Percentiles rank a stretch among this genome's conserved stretches.
phyloP scores from a whole-genome alignment of 2,329 filamentous ascomycete genomes.

The Ophiostoma triangulosporum region DNA sequence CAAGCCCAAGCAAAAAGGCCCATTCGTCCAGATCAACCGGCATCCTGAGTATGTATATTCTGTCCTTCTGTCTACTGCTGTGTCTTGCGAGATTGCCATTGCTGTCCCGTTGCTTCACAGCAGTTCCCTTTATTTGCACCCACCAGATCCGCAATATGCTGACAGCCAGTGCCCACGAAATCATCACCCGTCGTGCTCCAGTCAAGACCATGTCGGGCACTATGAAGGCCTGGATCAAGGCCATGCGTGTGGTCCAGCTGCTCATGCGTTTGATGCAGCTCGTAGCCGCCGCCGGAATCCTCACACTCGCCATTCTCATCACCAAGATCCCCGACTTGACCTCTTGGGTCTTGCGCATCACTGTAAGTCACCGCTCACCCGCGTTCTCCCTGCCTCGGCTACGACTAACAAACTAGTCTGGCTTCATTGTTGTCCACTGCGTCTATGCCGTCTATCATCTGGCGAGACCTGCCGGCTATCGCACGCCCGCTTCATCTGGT shows the following conservation, averaged over 20 bases:
- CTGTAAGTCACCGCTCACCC: constrained; percentile 38
- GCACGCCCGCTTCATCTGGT: constrained; percentile 66
- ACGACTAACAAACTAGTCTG: constrained; percentile 40
- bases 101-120: background rate
- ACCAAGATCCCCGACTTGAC: constrained; percentile 49
- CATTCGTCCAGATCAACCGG: constrained; percentile 67
- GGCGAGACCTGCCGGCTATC: constrained; percentile 50
- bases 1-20: constrained; percentile 56
- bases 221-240: constrained; percentile 59
- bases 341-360: constrained; percentile 64
- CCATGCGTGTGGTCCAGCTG: constrained; percentile 55
- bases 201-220: constrained; percentile 54
- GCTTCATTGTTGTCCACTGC: constrained; percentile 57
- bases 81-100: background rate
- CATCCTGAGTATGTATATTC: constrained; percentile 61
- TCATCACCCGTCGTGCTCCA: constrained; percentile 46
- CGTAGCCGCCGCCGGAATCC: constrained; percentile 53
- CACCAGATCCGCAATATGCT: no score
- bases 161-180: constrained; percentile 40
- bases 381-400: background rate
- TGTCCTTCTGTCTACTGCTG: background rate
- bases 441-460: constrained; percentile 75
- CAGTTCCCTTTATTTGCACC: no score
- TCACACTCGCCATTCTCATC: constrained; percentile 68
- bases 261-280: constrained; percentile 52